phyloP scores from a whole-genome alignment of 2,329 filamentous ascomycete species.

The Aspergillus fructus region DNA sequence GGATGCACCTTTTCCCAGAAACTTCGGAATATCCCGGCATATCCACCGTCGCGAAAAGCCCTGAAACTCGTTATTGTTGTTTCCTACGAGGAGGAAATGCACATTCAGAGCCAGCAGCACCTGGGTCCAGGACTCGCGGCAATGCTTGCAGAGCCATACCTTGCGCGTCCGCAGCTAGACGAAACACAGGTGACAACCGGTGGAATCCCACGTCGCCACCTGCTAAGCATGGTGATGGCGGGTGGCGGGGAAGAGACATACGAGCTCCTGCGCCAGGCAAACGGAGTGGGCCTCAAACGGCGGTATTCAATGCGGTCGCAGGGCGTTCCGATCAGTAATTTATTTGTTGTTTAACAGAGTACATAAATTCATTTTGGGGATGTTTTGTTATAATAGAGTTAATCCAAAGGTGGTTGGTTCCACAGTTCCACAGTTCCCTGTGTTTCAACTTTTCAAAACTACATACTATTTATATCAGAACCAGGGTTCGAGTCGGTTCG shows the following conservation, averaged over 20 bases:
- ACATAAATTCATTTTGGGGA: neutral
- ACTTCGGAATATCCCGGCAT: slow-evolving; percentile 78
- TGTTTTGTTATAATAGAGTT: slow-evolving; percentile 1
- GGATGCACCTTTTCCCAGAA: slow-evolving; percentile 83
- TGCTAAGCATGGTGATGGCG: slow-evolving; percentile 81
- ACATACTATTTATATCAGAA: neutral
- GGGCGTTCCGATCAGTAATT: slow-evolving; percentile 74
- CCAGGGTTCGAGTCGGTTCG: neutral
- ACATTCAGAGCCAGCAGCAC: slow-evolving; percentile 6
- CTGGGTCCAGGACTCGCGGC: slow-evolving; percentile 24
- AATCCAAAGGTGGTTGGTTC: neutral
- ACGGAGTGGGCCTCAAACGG: slow-evolving; percentile 71
- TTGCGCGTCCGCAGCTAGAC: slow-evolving; percentile 71
- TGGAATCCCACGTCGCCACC: slow-evolving; percentile 68
- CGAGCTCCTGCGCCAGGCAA: slow-evolving; percentile 61
- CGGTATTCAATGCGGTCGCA: slow-evolving; percentile 79
- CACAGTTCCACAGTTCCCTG: neutral
- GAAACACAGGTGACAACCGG: slow-evolving; percentile 68
- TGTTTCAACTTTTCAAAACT: no score
- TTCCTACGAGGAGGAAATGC: slow-evolving; percentile 54
- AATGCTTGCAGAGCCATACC: slow-evolving; percentile 35
- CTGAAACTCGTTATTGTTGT: slow-evolving; percentile 83
- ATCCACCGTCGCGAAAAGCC: slow-evolving; percentile 58
- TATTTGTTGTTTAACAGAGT: slow-evolving; percentile 62
- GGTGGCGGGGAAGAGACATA: slow-evolving; percentile 68